These are phyloP conservation scores for Albizia julibrissin DNA, from an alignment of 306 rosid genomes.

Conservation along the genomic window DNA sequence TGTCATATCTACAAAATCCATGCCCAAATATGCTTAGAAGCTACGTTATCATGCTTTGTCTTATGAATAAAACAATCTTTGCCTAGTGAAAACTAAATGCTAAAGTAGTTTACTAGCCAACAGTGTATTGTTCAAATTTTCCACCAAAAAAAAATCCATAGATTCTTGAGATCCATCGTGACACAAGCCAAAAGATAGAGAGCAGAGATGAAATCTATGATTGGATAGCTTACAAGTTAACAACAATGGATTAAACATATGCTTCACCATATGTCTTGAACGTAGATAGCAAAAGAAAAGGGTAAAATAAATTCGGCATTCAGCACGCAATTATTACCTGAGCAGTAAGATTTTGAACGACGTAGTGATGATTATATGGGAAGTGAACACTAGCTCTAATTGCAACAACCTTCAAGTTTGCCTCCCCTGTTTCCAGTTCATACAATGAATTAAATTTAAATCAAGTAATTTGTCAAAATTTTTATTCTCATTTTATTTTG, in stretches of 20 bases:
- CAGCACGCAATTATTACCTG: constrained; percentile 53
- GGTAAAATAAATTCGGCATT: not conserved
- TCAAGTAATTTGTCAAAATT: constrained; percentile 30
- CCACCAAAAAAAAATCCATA: not conserved
- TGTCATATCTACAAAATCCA: not conserved
- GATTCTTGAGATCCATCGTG: constrained; percentile 11
- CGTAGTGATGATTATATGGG: constrained; percentile 68
- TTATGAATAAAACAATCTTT: constrained; percentile 10
- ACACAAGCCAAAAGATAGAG: not conserved
- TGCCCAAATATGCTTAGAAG: constrained; percentile 5
- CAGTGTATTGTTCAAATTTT: not conserved
- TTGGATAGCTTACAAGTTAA: constrained; percentile 5
- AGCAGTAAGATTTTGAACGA: constrained; percentile 87
- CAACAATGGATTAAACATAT: constrained; percentile 5
- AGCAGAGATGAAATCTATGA: not conserved
- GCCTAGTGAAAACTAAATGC: not conserved
- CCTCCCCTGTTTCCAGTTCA: constrained; percentile 69
- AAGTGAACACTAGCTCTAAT: constrained; percentile 88
- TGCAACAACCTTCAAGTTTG: constrained; percentile 71
- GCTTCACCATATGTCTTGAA: constrained; percentile 3
- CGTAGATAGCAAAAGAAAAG: constrained; percentile 2
- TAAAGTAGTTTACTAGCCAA: constrained; percentile 13
- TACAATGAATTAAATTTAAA: constrained; percentile 35
- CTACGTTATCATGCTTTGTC: not conserved
- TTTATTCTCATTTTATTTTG: constrained; percentile 2